Conservation (phyloP, 2,329 filamentous ascomycete genomes). For the Cercospora citrullina region DNA sequence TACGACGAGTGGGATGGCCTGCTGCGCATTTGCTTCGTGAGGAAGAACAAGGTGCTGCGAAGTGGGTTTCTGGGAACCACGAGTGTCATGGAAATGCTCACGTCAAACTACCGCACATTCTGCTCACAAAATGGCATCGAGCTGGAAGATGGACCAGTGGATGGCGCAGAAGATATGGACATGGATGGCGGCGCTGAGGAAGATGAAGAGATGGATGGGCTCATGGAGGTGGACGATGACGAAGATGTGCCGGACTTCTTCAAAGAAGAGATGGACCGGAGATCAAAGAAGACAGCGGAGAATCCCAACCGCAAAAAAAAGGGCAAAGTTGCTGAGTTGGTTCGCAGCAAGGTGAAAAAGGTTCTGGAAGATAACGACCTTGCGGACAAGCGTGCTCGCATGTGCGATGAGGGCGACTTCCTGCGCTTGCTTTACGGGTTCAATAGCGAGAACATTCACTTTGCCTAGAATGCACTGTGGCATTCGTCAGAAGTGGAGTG, state of each 20-base stretch:
- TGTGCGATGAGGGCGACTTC: constrained; percentile 93
- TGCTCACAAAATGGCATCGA: constrained; percentile 82
- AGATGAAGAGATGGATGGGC: constrained; percentile 51
- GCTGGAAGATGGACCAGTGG: constrained; percentile 65
- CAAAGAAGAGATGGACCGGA: constrained; percentile 60
- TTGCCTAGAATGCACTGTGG: constrained; percentile 54
- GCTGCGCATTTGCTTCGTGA: constrained; percentile 75
- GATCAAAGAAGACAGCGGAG: constrained; percentile 55
- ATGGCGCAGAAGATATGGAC: constrained; percentile 49
- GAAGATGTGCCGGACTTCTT: constrained; percentile 84
- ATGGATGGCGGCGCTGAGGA: constrained; percentile 42
- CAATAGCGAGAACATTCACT: constrained; percentile 91
- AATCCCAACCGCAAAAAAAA: constrained; percentile 67
- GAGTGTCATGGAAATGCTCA: constrained; percentile 78
- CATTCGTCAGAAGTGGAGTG: not conserved
- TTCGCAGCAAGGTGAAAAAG: constrained; percentile 82
- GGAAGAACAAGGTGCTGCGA: constrained; percentile 88
- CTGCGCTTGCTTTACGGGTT: constrained; percentile 78
- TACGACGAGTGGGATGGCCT: constrained; percentile 96
- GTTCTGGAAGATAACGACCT: constrained; percentile 81
- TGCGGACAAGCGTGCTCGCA: constrained; percentile 75
- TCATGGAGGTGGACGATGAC: constrained; percentile 58
- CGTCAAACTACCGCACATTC: constrained; percentile 86
- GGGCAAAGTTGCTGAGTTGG: constrained; percentile 75
- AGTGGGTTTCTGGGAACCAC: constrained; percentile 78